Evolutionary conservation across 208 protist genomes (phyloP), one percentile per base, ranked within the genome.

Genomic region (Acanthamoeba lenticulata): DNA sequence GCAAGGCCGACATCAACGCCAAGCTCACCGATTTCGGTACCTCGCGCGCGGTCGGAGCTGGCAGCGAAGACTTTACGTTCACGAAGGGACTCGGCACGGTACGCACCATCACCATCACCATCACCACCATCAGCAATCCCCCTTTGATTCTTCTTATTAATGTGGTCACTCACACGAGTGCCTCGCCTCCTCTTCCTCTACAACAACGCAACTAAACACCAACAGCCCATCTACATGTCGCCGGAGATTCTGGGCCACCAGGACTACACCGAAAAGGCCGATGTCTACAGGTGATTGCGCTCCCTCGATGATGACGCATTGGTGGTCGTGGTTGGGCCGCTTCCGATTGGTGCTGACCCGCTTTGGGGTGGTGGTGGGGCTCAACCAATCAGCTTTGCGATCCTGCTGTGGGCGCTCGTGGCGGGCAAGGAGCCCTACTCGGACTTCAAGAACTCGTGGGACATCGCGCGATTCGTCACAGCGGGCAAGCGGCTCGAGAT

Each of bases 211-310:
- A 74, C 65, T 74, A 11, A 32, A 67, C 57, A 7, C 24, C 15
- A 29, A 38, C 83, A 90, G 83, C 96, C 96, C 27, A 91, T 79
- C 77, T 97, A 94, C 88, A 96, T 88, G 6, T 89, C 95, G 19
- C 96, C 96, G 6, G 96, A 97, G 72, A 79, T 97, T 21, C 36
- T 97, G 42, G 34, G 85, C 32, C 81, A 92, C 42, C 47, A 96
- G 52, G 52, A 86, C 47, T 97, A 97, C 47, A 95, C 94, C 2
- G 92, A 96, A 38, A 97, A 96, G 42, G 95, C 94, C 15, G 95
- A 96, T 89, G 89, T 97, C 21, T 96, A 96, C 42, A 36, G 15
- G 29, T n/a, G n/a, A n/a, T n/a, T n/a, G n/a, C n/a, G n/a, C n/a
- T n/a, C n/a, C n/a, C n/a, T n/a, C n/a, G n/a, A n/a, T n/a, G n/a